phyloP scores from a whole-genome alignment of 1,284 basidiomycete species.

The Cerioporus squamosus region DNA sequence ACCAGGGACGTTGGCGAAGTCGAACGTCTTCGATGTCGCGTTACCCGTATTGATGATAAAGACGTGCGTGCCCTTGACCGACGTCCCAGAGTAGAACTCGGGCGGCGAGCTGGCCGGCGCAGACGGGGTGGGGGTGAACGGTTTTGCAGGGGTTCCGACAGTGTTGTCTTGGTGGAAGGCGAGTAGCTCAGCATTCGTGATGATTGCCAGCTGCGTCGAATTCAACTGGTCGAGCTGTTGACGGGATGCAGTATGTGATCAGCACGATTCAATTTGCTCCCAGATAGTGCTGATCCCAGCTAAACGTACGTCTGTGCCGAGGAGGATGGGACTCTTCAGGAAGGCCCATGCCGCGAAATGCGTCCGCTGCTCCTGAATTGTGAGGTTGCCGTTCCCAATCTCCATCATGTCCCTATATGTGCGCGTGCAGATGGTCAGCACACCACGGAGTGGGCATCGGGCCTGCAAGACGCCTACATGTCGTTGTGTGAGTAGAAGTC shows the following conservation, averaged over 20 bases:
- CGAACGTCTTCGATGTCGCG: constrained; percentile 46
- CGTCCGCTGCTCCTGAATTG: constrained; percentile 54
- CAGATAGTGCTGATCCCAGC: background rate
- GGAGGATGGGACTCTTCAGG: constrained; percentile 59
- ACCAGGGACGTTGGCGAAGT: constrained; percentile 49
- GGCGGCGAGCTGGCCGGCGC: constrained; percentile 48
- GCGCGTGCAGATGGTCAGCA: background rate
- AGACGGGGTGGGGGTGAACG: constrained; percentile 46
- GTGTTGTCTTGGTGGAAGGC: constrained; percentile 56
- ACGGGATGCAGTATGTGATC: background rate
- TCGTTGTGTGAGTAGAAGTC: constrained; percentile 58
- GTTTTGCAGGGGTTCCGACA: constrained; percentile 50
- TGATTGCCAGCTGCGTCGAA: constrained; percentile 47
- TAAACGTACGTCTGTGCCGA: constrained; percentile 54
- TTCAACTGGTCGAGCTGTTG: constrained; percentile 46
- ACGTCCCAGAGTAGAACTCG: constrained; percentile 54
- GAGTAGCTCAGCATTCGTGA: constrained; percentile 55
- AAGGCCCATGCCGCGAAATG: constrained; percentile 63
- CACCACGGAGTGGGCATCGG: no score
- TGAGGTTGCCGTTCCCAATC: constrained; percentile 54
- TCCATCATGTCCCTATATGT: constrained; percentile 57
- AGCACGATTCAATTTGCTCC: background rate
- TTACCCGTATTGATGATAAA: constrained; percentile 55
- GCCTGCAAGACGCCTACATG: constrained; percentile 36
- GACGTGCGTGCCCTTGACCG: constrained; percentile 53